These are phyloP conservation scores for Aspergillus sp. DNA, from an alignment of 2,329 filamentous ascomycete genomes.

Conservation along the genomic window DNA sequence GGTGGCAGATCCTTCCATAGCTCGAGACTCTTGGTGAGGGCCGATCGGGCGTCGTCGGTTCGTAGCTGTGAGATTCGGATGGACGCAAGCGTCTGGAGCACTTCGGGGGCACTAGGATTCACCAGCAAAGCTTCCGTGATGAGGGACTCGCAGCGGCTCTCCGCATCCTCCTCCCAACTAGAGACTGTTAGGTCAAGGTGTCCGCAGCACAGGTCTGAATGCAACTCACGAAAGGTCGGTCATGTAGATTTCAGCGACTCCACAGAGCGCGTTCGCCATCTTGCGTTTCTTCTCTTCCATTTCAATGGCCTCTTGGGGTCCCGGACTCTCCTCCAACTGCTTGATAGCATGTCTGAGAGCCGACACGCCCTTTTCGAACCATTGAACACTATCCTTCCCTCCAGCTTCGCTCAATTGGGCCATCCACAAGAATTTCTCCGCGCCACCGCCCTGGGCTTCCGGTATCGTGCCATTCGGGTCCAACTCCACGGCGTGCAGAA, in stretches of 20 bases:
- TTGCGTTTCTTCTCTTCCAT: conserved; percentile 74
- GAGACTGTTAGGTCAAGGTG: conserved; percentile 12
- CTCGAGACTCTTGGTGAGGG: conserved; percentile 74
- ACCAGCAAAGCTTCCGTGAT: conserved; percentile 88
- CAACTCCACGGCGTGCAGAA: conserved; percentile 69
- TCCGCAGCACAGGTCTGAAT: neutral
- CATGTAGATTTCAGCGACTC: conserved; percentile 97
- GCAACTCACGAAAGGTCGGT: conserved; percentile 77
- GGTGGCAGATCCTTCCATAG: conserved; percentile 79
- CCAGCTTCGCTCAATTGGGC: conserved; percentile 77
- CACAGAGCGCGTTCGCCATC: conserved; percentile 87
- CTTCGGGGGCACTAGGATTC: conserved; percentile 77
- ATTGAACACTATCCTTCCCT: conserved; percentile 58
- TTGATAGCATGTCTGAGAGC: conserved; percentile 72
- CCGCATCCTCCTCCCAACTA: conserved; percentile 81
- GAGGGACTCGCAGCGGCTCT: conserved; percentile 80
- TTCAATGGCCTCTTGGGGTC: conserved; percentile 37
- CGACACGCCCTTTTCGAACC: conserved; percentile 65
- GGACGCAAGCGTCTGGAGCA: conserved; percentile 93
- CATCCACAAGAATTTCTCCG: conserved; percentile 93
- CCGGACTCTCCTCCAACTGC: conserved; percentile 54
- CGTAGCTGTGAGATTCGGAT: conserved; percentile 86
- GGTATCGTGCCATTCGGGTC: conserved; percentile 73
- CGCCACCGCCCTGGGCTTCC: conserved; percentile 73
- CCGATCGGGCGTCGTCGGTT: conserved; percentile 74